phyloP scores from a whole-genome alignment of 108 stramenopile species.

The Stephanodiscus minutulus region DNA sequence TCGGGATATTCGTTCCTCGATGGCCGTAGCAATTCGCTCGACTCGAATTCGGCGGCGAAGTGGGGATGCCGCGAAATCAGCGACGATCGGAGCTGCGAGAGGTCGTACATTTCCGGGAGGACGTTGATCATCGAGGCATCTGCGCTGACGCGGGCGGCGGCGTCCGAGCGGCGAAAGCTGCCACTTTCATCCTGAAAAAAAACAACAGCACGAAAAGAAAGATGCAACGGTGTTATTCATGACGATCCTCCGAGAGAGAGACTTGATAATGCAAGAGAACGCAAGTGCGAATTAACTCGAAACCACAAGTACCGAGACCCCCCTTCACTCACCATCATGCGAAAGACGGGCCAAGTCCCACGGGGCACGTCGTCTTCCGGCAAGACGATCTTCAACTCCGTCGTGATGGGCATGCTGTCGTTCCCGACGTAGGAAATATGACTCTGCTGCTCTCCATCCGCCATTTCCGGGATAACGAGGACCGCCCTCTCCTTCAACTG shows the following conservation, averaged over 20 bases:
- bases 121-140: constrained; percentile 24
- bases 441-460: constrained; percentile 17
- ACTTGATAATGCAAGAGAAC: not conserved
- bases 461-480: not conserved
- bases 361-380: constrained; percentile 70
- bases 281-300: too few species aligned
- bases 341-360: constrained; percentile 84
- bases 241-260: too few species aligned
- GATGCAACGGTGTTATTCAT: not conserved
- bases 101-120: constrained; percentile 18
- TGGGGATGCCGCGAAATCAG: constrained; percentile 51
- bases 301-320: too few species aligned
- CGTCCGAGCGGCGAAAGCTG: constrained; percentile 52
- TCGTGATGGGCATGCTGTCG: constrained; percentile 67
- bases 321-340: constrained; percentile 74
- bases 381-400: constrained; percentile 64
- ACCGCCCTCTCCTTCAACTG: constrained; percentile 4
- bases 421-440: constrained; percentile 63
- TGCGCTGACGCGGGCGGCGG: not conserved
- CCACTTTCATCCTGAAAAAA: constrained; percentile 71
- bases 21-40: constrained; percentile 41
- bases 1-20: constrained; percentile 57
- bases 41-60: constrained; percentile 45
- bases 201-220: constrained; percentile 4
- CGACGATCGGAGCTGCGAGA: constrained; percentile 40